Percentiles rank a stretch among this genome's conserved stretches.
These are phyloP conservation scores for Lepidium africanum DNA, from an alignment of 345 rosid genomes.

Conservation along the genomic window DNA sequence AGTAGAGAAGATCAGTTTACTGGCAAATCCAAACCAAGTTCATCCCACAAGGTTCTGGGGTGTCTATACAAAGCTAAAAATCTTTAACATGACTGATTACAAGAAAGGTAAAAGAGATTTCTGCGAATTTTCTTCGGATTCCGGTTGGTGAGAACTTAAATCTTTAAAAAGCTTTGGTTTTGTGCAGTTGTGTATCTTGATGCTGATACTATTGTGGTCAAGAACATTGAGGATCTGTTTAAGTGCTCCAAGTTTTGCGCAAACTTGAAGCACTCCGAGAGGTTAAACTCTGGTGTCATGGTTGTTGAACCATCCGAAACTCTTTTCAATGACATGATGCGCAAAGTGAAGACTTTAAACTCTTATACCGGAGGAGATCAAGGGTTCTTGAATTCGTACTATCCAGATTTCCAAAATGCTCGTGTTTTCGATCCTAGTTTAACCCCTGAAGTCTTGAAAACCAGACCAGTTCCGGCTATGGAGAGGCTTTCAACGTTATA, in stretches of 20 bases:
- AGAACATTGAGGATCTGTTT: conserved; percentile 82
- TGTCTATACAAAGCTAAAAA: conserved; percentile 90
- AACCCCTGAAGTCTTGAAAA: conserved; percentile 43
- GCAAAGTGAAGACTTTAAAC: conserved; percentile 66
- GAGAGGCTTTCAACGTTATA: conserved; percentile 88
- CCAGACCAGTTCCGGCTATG: conserved; percentile 68
- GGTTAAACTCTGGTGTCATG: conserved; percentile 95
- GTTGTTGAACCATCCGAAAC: conserved; percentile 87
- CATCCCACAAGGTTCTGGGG: conserved; percentile 95
- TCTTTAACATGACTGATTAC: conserved; percentile 83
- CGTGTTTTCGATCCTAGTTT: conserved; percentile 76
- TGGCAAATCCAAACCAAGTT: conserved; percentile 83
- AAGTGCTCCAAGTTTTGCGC: conserved; percentile 83
- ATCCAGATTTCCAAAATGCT: conserved; percentile 69
- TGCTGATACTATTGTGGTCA: conserved; percentile 94
- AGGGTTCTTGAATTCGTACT: conserved; percentile 84
- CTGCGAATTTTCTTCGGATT: not conserved
- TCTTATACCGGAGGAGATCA: conserved; percentile 98
- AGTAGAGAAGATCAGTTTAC: conserved; percentile 77
- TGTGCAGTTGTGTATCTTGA: conserved; percentile 85
- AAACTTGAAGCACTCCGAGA: conserved; percentile 91
- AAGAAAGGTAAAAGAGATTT: conserved; percentile 53
- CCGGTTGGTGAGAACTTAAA: not conserved
- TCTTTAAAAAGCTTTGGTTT: not conserved
- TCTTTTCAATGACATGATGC: conserved; percentile 76